phyloP scores from a whole-genome alignment of 108 stramenopile genomes.

The Cyclotella distinguenda region DNA sequence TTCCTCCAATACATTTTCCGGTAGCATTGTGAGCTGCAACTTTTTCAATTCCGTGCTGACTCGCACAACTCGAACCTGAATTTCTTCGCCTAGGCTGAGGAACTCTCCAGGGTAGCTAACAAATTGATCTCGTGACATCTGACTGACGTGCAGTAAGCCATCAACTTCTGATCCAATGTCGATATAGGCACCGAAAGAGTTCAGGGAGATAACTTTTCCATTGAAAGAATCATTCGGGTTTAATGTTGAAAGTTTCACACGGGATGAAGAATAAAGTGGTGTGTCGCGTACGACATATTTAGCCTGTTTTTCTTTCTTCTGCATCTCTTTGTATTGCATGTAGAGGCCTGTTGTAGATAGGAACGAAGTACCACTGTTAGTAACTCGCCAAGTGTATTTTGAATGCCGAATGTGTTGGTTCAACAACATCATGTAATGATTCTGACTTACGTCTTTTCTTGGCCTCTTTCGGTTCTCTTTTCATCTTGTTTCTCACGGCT shows the following conservation, averaged over 20 bases:
- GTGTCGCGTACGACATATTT: constrained; percentile 55
- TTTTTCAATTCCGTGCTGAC: constrained; percentile 65
- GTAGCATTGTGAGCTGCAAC: constrained; percentile 80
- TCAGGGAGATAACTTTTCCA: constrained; percentile 78
- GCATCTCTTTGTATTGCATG: constrained; percentile 50
- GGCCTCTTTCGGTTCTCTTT: constrained; percentile 62
- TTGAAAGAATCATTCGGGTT: constrained; percentile 55
- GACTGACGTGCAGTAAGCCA: constrained; percentile 84
- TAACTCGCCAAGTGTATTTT: background rate
- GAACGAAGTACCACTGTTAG: constrained; percentile 46
- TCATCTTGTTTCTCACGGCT: constrained; percentile 76
- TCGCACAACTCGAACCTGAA: constrained; percentile 65
- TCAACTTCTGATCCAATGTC: constrained; percentile 89
- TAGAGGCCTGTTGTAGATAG: constrained; percentile 24
- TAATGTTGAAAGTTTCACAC: constrained; percentile 51
- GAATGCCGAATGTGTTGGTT: background rate
- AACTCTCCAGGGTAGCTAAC: constrained; percentile 75
- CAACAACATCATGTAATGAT: background rate
- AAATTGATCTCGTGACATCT: constrained; percentile 73
- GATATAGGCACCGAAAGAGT: constrained; percentile 87
- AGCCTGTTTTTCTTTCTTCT: constrained; percentile 54
- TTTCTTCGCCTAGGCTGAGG: constrained; percentile 72
- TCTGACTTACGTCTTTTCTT: constrained; percentile 69
- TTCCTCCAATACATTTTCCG: constrained; percentile 45
- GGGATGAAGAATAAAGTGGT: constrained; percentile 44